These are phyloP conservation scores for Escallonia rubra DNA, from an alignment of 129 eudicot species.

Conservation along the genomic window DNA sequence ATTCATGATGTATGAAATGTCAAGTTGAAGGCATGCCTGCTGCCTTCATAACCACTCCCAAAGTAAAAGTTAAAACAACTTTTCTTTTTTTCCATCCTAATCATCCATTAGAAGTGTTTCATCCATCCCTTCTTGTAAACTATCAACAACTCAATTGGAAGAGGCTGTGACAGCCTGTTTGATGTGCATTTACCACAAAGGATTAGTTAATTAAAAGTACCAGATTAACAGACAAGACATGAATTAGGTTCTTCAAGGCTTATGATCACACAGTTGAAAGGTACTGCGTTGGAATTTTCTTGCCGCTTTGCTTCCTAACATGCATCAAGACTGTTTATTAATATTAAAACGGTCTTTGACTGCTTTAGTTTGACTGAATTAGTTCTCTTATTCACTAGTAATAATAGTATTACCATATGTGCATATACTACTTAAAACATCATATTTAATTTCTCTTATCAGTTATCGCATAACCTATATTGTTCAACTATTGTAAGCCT, in stretches of 20 bases:
- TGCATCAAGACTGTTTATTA: neutral
- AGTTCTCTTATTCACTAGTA: neutral
- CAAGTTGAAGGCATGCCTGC: constrained; percentile 14
- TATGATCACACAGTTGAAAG: neutral
- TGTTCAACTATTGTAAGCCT: neutral
- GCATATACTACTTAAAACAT: neutral
- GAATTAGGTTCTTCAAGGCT: constrained; percentile 4
- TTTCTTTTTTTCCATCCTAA: neutral
- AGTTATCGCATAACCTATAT: neutral
- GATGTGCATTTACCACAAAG: neutral
- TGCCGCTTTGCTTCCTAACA: constrained; percentile 1
- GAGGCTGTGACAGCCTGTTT: constrained; percentile 6
- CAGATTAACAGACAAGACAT: neutral
- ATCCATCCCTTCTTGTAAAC: neutral
- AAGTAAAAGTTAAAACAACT: neutral
- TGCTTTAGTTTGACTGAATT: neutral
- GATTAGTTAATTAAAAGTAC: neutral
- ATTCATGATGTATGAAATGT: neutral
- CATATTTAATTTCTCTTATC: neutral
- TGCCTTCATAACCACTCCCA: constrained; percentile 10
- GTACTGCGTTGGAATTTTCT: neutral
- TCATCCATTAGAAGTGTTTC: constrained; percentile 4
- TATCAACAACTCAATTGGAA: constrained; percentile 2
- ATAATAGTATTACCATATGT: neutral
- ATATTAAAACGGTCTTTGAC: constrained; percentile 1